These are phyloP conservation scores for Cryptosporidium sp. DNA, from an alignment of 169 alveolate species.

Conservation along the genomic window DNA sequence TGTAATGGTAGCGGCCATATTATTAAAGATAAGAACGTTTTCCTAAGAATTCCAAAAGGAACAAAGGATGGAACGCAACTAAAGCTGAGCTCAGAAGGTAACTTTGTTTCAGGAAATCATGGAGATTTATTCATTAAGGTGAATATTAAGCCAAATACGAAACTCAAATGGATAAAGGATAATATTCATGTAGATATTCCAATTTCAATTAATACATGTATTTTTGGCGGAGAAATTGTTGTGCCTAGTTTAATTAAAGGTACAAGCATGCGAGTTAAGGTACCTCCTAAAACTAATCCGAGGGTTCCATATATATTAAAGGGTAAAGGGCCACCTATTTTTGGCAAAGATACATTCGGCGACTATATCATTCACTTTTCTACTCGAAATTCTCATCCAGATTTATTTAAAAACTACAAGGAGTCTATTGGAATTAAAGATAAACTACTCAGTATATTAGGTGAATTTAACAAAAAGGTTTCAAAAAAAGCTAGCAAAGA, in stretches of 20 bases:
- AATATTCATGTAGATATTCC: constrained; percentile 90
- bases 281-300: constrained; percentile 87
- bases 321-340: constrained; percentile 88
- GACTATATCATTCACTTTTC: constrained; percentile 84
- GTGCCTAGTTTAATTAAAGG: constrained; percentile 84
- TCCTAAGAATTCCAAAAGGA: constrained; percentile 84
- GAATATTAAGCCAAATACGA: constrained; percentile 86
- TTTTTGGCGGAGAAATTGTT: constrained; percentile 87
- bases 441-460: not conserved
- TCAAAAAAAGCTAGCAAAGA: not conserved
- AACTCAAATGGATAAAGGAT: constrained; percentile 89
- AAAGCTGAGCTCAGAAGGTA: constrained; percentile 89
- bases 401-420: not conserved
- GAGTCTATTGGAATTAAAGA: constrained; percentile 11
- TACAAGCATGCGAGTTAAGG: constrained; percentile 81
- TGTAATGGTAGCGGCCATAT: constrained; percentile 89
- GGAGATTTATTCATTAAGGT: constrained; percentile 89
- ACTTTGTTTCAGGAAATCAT: constrained; percentile 86
- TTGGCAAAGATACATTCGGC: constrained; percentile 85
- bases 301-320: constrained; percentile 82
- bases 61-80: constrained; percentile 88
- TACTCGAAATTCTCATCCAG: not conserved
- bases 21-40: constrained; percentile 84
- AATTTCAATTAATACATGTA: constrained; percentile 83
- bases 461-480: not conserved